phyloP scores from a whole-genome alignment of 2,329 filamentous ascomycete genomes.

The Trichoderma atroviride region DNA sequence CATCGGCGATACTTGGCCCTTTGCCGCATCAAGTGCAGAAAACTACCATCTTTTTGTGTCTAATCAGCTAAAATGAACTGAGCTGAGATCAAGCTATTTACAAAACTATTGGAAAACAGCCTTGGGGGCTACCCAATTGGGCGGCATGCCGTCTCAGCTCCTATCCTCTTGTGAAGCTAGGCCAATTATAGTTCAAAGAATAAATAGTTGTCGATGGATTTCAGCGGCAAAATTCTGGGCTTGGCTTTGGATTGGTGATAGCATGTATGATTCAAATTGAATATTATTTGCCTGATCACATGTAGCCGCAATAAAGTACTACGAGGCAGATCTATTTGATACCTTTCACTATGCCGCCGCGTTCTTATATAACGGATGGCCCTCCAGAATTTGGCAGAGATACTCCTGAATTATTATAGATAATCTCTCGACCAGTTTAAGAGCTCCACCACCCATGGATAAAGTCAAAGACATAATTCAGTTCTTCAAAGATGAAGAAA shows the following conservation, averaged over 20 bases:
- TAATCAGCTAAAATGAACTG: neutral
- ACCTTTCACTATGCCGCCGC: neutral
- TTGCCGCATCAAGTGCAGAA: neutral
- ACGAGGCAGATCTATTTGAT: neutral
- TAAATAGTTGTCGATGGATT: neutral
- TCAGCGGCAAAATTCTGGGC: neutral
- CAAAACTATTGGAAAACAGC: neutral
- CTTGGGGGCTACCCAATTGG: neutral
- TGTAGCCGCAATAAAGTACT: neutral
- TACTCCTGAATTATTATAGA: neutral
- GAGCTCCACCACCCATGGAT: neutral
- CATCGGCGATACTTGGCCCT: neutral
- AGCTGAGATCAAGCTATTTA: neutral
- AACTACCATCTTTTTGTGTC: neutral
- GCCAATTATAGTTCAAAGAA: neutral
- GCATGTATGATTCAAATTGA: neutral
- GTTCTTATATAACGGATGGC: neutral
- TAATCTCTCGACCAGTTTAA: too few species aligned
- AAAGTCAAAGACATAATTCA: neutral
- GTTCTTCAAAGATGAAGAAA: neutral
- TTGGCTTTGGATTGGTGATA: neutral
- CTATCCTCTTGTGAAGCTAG: neutral
- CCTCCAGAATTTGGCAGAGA: neutral
- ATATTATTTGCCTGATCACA: neutral
- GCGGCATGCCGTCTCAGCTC: neutral